Evolutionary conservation across 257 asterid species (phyloP).

Genomic region (Cruciata laevipes): DNA sequence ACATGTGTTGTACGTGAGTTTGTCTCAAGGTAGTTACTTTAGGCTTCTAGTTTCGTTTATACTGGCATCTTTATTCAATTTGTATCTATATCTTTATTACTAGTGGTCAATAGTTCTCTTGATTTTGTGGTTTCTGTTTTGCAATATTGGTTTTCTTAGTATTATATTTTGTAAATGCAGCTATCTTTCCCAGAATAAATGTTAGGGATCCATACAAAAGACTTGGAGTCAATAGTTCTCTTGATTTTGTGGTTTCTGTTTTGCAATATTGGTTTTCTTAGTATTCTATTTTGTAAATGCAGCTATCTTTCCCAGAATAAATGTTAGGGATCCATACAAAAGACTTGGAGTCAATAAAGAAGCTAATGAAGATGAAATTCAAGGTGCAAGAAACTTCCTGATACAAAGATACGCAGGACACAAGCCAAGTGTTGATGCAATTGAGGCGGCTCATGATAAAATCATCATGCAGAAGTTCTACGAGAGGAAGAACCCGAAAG

Average conservation of each 20-base stretch:
- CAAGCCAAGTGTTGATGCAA: slow-evolving; percentile 87
- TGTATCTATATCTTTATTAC: neutral
- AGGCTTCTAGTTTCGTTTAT: neutral
- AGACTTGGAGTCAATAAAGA: slow-evolving; percentile 82
- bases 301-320: slow-evolving; percentile 82
- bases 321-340: slow-evolving; percentile 84
- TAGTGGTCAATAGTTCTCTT: neutral
- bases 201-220: slow-evolving; percentile 90
- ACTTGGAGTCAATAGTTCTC: slow-evolving; percentile 57
- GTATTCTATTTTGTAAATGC: slow-evolving; percentile 10
- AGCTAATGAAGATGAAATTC: slow-evolving; percentile 94
- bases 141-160: slow-evolving; percentile 13
- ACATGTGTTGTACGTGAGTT: neutral
- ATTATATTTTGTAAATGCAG: slow-evolving; percentile 25
- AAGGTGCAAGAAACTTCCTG: slow-evolving; percentile 77
- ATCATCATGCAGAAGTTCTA: slow-evolving; percentile 90
- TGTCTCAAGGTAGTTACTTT: neutral
- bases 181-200: slow-evolving; percentile 73
- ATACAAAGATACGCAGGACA: slow-evolving; percentile 73
- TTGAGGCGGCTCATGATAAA: slow-evolving; percentile 90
- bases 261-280: slow-evolving; percentile 12
- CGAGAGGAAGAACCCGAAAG: slow-evolving; percentile 88
- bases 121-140: neutral
- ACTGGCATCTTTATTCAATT: neutral
- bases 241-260: neutral